These are phyloP conservation scores for Grammothele lineata DNA, from an alignment of 768 basidiomycete genomes.

Conservation along the genomic window DNA sequence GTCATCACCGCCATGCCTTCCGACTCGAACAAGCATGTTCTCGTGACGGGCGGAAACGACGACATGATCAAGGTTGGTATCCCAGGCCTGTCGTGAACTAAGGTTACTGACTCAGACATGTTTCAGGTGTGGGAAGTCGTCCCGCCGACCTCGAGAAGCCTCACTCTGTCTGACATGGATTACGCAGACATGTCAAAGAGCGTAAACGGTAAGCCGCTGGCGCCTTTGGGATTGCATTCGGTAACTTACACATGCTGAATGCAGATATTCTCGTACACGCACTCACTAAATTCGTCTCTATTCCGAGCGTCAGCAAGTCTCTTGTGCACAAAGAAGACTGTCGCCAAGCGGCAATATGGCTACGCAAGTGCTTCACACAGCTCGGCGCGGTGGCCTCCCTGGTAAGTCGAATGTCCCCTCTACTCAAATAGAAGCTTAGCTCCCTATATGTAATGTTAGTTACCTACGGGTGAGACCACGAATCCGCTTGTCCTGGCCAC, in stretches of 20 bases:
- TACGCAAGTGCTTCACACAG: constrained; percentile 83
- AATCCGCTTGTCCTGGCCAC: constrained; percentile 91
- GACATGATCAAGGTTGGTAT: constrained; percentile 68
- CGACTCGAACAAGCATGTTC: constrained; percentile 19
- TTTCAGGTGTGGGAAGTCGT: constrained; percentile 37
- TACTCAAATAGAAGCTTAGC: too few relatives aligned
- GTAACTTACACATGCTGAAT: not conserved
- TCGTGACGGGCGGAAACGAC: constrained; percentile 82
- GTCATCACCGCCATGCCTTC: constrained; percentile 40
- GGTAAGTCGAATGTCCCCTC: constrained; percentile 35
- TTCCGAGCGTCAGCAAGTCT: constrained; percentile 78
- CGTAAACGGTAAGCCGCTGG: constrained; percentile 8
- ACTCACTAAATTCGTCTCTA: constrained; percentile 80
- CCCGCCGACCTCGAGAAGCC: constrained; percentile 13
- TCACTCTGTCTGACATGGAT: constrained; percentile 4
- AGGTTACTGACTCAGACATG: not conserved
- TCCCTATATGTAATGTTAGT: too few relatives aligned
- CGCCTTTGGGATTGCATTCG: too few relatives aligned
- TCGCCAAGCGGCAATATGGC: constrained; percentile 89
- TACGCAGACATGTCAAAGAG: constrained; percentile 7
- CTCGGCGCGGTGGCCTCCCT: constrained; percentile 81
- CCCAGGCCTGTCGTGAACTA: not conserved
- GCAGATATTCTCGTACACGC: constrained; percentile 74
- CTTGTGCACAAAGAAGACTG: constrained; percentile 77
- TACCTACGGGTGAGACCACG: constrained; percentile 69